Conservation (phyloP, 495 filamentous ascomycete species). For the Margaritispora aquatica region DNA sequence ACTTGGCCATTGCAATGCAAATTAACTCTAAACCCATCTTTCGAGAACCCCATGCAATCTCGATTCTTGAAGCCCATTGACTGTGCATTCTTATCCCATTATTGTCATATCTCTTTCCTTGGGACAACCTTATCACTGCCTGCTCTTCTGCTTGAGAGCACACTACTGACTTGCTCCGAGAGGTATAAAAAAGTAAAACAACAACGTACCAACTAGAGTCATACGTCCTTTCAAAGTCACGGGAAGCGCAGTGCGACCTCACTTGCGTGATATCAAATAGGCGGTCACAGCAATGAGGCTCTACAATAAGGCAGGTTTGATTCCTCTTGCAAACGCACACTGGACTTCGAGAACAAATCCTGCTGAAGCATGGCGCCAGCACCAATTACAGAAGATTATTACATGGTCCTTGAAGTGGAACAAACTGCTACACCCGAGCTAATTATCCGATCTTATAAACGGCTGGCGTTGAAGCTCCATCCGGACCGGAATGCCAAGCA, state of each 20-base stretch:
- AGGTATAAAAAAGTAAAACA: too few relatives aligned
- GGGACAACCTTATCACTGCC: too few relatives aligned
- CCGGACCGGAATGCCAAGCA: conserved; percentile 26
- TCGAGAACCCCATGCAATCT: too few relatives aligned
- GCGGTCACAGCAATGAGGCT: conserved; percentile 6
- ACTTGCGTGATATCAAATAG: conserved; percentile 5
- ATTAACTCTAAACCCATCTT: too few relatives aligned
- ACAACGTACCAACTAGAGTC: background rate
- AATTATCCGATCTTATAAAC: conserved; percentile 25
- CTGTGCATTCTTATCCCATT: too few relatives aligned
- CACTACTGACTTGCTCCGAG: too few relatives aligned
- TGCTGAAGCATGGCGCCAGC: conserved; percentile 25
- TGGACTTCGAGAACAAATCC: conserved; percentile 2
- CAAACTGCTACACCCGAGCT: conserved; percentile 25
- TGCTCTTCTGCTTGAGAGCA: too few relatives aligned
- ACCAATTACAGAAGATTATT: conserved; percentile 28
- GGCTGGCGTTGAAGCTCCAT: conserved; percentile 29
- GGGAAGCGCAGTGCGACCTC: conserved; percentile 13
- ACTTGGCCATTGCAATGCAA: too few relatives aligned
- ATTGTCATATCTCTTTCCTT: too few relatives aligned
- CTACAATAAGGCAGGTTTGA: conserved; percentile 5
- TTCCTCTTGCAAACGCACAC: conserved; percentile 1
- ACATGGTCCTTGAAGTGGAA: conserved; percentile 27
- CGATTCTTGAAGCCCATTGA: too few relatives aligned
- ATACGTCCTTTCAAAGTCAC: conserved; percentile 9